These are phyloP conservation scores for Phyllosticta ampelicida DNA, from an alignment of 2,329 filamentous ascomycete species.

Conservation along the genomic window DNA sequence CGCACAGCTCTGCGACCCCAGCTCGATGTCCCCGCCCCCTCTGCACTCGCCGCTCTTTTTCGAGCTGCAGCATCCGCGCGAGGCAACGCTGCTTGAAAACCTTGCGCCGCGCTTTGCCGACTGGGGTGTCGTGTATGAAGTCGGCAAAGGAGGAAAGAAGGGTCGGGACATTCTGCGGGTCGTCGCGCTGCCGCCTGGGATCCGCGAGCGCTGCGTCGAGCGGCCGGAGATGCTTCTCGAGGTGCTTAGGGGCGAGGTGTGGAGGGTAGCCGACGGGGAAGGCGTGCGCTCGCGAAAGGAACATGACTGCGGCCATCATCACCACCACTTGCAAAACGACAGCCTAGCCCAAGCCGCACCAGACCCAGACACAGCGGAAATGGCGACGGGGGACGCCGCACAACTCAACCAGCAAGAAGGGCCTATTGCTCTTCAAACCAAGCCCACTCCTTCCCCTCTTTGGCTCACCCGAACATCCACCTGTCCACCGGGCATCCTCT, in stretches of 20 bases:
- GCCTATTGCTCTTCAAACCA: not conserved
- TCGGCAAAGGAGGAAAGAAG: slow-evolving; percentile 18
- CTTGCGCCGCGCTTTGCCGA: slow-evolving; percentile 47
- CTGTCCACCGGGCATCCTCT: slow-evolving; percentile 66
- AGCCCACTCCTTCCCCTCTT: not conserved
- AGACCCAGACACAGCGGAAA: slow-evolving; percentile 1
- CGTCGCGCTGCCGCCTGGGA: slow-evolving; percentile 54
- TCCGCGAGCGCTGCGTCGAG: slow-evolving; percentile 62
- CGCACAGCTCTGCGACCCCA: slow-evolving; percentile 38
- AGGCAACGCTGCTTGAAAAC: slow-evolving; percentile 47
- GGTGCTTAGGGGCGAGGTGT: slow-evolving; percentile 64
- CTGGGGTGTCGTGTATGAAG: slow-evolving; percentile 67
- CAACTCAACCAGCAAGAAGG: not conserved
- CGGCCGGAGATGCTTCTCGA: slow-evolving; percentile 64
- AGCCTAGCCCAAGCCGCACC: not conserved
- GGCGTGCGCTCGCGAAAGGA: not conserved
- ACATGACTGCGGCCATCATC: not conserved
- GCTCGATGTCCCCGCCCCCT: not conserved
- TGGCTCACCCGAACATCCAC: slow-evolving; percentile 56
- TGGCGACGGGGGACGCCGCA: too few relatives aligned
- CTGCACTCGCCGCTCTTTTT: slow-evolving; percentile 41
- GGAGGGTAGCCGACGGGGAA: slow-evolving; percentile 46
- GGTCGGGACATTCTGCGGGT: slow-evolving; percentile 35
- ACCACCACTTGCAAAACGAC: too few relatives aligned
- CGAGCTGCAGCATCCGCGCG: slow-evolving; percentile 47